Conservation (phyloP, 768 basidiomycete genomes). For the Lepiota subincarnata region DNA sequence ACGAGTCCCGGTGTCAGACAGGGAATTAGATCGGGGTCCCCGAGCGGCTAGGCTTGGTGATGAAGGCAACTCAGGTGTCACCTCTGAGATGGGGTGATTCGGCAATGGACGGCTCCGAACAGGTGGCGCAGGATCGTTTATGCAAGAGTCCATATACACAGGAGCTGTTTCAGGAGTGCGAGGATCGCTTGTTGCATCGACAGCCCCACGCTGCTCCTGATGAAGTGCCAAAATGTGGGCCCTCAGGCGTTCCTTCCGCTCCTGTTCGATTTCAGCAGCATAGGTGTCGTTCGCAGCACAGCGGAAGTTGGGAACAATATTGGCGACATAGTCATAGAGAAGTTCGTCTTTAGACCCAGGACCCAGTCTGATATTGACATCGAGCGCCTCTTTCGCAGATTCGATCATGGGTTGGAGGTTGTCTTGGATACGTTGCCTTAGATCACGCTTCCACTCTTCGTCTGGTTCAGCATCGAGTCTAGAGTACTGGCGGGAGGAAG, state of each 20-base stretch:
- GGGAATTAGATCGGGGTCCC: no score
- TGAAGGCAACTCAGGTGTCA: no score
- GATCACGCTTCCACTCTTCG: constrained; percentile 47
- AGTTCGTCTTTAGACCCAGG: constrained; percentile 28
- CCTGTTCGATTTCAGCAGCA: constrained; percentile 37
- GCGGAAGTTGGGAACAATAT: constrained; percentile 41
- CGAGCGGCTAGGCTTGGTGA: no score
- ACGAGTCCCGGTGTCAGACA: no score
- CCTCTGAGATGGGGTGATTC: no score
- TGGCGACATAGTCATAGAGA: constrained; percentile 29
- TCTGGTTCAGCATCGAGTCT: constrained; percentile 44
- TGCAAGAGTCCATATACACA: no score
- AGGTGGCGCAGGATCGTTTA: no score
- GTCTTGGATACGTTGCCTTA: constrained; percentile 47
- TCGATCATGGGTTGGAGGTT: constrained; percentile 41
- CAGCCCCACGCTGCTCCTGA: no score
- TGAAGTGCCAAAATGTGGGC: constrained; percentile 21
- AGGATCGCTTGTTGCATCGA: no score
- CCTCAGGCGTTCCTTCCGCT: constrained; percentile 49
- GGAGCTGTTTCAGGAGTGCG: no score
- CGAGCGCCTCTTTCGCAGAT: constrained; percentile 59
- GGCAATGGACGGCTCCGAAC: no score
- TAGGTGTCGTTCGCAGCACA: constrained; percentile 44
- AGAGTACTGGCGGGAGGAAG: no score
- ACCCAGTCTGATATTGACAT: constrained; percentile 44